Conservation (phyloP, 2,329 filamentous ascomycete genomes). For the Zymoseptoria brevis region DNA sequence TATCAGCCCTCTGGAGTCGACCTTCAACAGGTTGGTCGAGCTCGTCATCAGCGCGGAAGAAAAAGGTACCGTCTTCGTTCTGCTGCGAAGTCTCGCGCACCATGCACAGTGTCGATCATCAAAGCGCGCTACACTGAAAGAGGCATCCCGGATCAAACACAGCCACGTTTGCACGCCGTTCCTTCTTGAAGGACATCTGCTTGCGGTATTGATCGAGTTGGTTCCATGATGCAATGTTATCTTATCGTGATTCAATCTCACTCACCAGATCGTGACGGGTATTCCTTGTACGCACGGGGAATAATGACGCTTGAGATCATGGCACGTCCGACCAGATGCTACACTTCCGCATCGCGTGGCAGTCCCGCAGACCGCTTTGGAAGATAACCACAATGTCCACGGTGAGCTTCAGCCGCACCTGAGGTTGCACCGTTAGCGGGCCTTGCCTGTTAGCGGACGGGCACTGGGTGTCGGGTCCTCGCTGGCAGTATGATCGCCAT, state of each 20-base stretch:
- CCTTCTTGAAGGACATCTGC: too few relatives aligned
- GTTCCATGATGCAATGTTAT: neutral
- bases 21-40: too few relatives aligned
- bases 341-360: neutral
- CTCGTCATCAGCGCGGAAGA: too few relatives aligned
- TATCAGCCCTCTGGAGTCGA: too few relatives aligned
- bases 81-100: too few relatives aligned
- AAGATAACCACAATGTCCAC: neutral
- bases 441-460: neutral
- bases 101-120: neutral
- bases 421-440: neutral
- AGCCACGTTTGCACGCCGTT: too few relatives aligned
- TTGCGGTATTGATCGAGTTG: neutral
- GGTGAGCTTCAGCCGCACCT: neutral
- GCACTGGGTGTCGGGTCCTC: neutral
- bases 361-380: neutral
- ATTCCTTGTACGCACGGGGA: neutral
- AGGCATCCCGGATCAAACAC: neutral
- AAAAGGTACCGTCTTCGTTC: too few relatives aligned
- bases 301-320: neutral
- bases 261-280: neutral
- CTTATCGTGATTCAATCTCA: neutral
- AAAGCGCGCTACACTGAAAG: neutral
- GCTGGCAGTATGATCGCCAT: neutral
- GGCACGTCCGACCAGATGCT: neutral